Percentiles rank a stretch among this genome's conserved stretches.
Conservation (phyloP, 768 basidiomycete genomes). For the Mycena amicta region DNA sequence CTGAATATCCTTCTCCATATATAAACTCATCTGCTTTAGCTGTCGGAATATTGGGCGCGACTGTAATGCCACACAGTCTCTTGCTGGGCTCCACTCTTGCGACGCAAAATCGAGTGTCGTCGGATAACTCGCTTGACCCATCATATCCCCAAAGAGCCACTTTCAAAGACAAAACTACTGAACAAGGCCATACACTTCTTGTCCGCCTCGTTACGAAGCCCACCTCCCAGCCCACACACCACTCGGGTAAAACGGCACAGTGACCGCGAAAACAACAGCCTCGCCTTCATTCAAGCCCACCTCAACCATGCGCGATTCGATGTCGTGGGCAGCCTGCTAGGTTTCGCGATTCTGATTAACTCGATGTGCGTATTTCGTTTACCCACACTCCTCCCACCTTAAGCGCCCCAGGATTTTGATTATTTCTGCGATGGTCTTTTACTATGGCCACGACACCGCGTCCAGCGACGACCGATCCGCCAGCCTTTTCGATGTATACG, state of each 20-base stretch:
- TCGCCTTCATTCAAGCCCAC: constrained; percentile 61
- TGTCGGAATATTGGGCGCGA: constrained; percentile 78
- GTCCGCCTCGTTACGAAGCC: constrained; percentile 37
- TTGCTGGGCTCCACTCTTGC: constrained; percentile 87
- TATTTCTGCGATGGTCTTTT: constrained; percentile 82
- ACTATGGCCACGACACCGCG: constrained; percentile 40
- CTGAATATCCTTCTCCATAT: not conserved
- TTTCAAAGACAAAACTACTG: too few species aligned
- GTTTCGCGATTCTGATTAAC: constrained; percentile 89
- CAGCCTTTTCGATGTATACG: constrained; percentile 83
- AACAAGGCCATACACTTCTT: too few species aligned
- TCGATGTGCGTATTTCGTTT: constrained; percentile 58
- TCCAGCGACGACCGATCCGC: constrained; percentile 46
- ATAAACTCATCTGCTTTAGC: constrained; percentile 7
- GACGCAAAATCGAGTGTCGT: constrained; percentile 72
- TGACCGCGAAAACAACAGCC: constrained; percentile 59
- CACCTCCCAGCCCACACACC: constrained; percentile 35
- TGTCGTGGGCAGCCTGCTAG: constrained; percentile 68
- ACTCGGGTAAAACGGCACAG: constrained; percentile 46
- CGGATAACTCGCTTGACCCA: constrained; percentile 24
- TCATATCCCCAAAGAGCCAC: not conserved
- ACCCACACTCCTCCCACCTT: not conserved
- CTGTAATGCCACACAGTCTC: constrained; percentile 93
- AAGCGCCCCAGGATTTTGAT: constrained; percentile 66
- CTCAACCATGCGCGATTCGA: constrained; percentile 69